Evolutionary conservation across 768 basidiomycete species (phyloP), one percentile per base, ranked within the genome.

Genomic region (Pulveroboletus sp.): DNA sequence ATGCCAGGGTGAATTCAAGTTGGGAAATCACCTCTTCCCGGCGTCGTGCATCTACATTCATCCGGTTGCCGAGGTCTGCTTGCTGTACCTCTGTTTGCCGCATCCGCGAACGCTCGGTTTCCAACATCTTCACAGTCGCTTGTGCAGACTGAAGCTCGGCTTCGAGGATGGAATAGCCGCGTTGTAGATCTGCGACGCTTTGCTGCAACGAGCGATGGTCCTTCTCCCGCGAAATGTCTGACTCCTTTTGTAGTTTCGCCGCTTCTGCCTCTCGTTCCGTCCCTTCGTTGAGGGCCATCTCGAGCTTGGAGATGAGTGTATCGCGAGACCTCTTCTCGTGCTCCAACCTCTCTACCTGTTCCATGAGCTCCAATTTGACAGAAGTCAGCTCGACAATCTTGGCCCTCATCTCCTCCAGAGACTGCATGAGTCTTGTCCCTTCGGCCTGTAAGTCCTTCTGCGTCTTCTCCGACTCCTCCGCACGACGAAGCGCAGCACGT

Each of bases 381-480:
- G 82, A 79, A 3, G 87, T 90, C 45, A 94, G 73, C 62, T 90
- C 84, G 19, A 91, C 83, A 53, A 92, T 82, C 71, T 92, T 92
- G 34, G 87, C 80, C 25, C 86, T 79, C 81, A 92, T 85, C 67
- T 92, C 89, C 53, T 92, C 85, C 51, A 93, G 69, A n/a, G 87
- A 83, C 24, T 76, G 80, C 82, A 92, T 80, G 29, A 94, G 75
- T 44, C 73, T 76, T n/a, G 78, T 81, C 34, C 90, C 89, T 66
- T 94, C 91, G 0, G 73, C 70, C 59, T 91, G 90, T 4, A 94
- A 74, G 50, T 80, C 82, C 59, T 80, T 79, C 58, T 89, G 84
- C 4, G 72, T 81, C 57, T 72, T 74, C 65, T 91, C 88, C 0
- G 87, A 85, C 55, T 86, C 84, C 32, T 88, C 85, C 6, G 83